Evolutionary conservation across 208 protist genomes (phyloP).

Genomic region (Angomonas deanei): DNA sequence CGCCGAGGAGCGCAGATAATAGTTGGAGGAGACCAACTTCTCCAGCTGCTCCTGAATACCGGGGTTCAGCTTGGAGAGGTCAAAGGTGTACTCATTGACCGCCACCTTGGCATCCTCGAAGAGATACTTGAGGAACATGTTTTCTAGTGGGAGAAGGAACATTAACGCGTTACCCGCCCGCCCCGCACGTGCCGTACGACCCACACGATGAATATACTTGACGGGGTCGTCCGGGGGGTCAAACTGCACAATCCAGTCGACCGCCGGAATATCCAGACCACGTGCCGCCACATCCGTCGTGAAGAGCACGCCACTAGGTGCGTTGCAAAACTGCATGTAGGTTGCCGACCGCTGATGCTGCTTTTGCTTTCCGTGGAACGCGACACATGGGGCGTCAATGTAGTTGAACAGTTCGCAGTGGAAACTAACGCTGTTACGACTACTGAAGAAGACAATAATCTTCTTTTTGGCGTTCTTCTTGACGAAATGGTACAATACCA

Average conservation of each 20-base stretch:
- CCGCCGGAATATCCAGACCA: slow-evolving; percentile 98
- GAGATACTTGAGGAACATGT: slow-evolving; percentile 98
- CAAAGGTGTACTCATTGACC: slow-evolving; percentile 98
- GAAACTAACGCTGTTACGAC: slow-evolving; percentile 97
- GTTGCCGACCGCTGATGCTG: slow-evolving; percentile 98
- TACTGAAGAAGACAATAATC: slow-evolving; percentile 99
- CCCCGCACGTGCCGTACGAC: slow-evolving; percentile 96
- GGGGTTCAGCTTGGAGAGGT: slow-evolving; percentile 93
- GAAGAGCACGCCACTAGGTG: slow-evolving; percentile 96
- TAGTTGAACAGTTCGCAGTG: slow-evolving; percentile 99
- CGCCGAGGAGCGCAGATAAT: slow-evolving; percentile 97
- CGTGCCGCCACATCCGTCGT: slow-evolving; percentile 99
- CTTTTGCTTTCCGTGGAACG: slow-evolving; percentile 99
- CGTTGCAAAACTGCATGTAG: slow-evolving; percentile 99
- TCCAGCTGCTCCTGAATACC: slow-evolving; percentile 93
- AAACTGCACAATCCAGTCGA: slow-evolving; percentile 99
- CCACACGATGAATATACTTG: slow-evolving; percentile 99
- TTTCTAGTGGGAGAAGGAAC: slow-evolving; percentile 98
- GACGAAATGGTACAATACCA: slow-evolving; percentile 99
- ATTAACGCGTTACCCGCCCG: slow-evolving; percentile 93
- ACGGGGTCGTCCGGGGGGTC: slow-evolving; percentile 99
- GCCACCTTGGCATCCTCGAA: slow-evolving; percentile 94
- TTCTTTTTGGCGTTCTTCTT: slow-evolving; percentile 98
- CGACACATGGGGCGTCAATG: slow-evolving; percentile 98
- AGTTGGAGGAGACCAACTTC: slow-evolving; percentile 97